These are phyloP conservation scores for Metschnikowia reukaufii DNA, from an alignment of 805 yeast genomes.

Conservation along the genomic window DNA sequence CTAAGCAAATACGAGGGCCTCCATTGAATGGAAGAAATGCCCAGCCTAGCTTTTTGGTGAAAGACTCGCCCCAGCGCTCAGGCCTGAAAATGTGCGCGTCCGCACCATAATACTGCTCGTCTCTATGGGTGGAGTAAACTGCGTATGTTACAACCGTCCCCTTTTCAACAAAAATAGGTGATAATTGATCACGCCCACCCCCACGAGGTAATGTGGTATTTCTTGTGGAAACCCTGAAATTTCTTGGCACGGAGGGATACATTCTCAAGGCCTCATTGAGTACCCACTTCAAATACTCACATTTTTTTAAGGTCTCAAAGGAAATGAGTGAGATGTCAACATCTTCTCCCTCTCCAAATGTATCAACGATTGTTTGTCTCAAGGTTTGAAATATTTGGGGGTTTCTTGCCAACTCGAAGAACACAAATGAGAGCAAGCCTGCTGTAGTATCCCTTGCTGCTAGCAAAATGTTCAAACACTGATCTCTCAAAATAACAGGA, in stretches of 20 bases:
- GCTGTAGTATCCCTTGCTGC: slow-evolving; percentile 62
- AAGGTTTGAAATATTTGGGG: slow-evolving; percentile 39
- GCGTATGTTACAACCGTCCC: slow-evolving; percentile 42
- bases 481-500: slow-evolving; percentile 48
- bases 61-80: slow-evolving; percentile 45
- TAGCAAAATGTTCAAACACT: slow-evolving; percentile 48
- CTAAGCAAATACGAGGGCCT: slow-evolving; percentile 26
- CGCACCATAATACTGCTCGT: slow-evolving; percentile 37
- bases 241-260: slow-evolving; percentile 53
- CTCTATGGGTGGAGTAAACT: slow-evolving; percentile 45
- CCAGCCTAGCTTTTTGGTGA: slow-evolving; percentile 22
- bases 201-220: slow-evolving; percentile 53
- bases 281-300: slow-evolving; percentile 47
- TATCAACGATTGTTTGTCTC: slow-evolving; percentile 34
- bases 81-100: slow-evolving; percentile 48
- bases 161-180: slow-evolving; percentile 43
- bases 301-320: slow-evolving; percentile 50
- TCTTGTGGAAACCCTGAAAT: slow-evolving; percentile 45
- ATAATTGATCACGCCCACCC: slow-evolving; percentile 42
- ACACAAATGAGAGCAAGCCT: slow-evolving; percentile 45
- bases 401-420: slow-evolving; percentile 46
- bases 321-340: slow-evolving; percentile 38
- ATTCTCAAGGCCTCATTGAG: slow-evolving; percentile 50
- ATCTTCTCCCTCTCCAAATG: slow-evolving; percentile 35
- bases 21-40: slow-evolving; percentile 25